Base-by-base conservation (phyloP, 768 basidiomycete genomes). In the Suillus fuscotomentosus region DNA sequence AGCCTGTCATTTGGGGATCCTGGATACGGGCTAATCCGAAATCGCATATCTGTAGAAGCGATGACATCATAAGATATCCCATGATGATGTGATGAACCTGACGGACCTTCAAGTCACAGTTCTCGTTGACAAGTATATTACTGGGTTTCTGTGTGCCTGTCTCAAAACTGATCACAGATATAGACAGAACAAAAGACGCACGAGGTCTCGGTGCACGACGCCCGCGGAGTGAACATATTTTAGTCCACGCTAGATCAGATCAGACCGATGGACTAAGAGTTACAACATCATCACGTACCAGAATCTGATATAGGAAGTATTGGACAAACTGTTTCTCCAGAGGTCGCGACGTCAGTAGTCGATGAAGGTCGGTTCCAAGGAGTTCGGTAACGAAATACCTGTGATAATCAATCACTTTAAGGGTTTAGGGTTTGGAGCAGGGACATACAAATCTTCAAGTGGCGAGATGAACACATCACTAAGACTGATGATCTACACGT, bases 151-250 rank as follows among this genome's bases (percentile, higher is more conserved):
- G 71, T 60, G 54, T 39, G 22, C 36, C 17, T 15, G 45, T 66
- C 17, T 50, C 8, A n/a, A 36, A 60, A 50, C 41, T 31, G 41
- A 24, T 62, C 51, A 4, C 7, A 10, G 5, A 27, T 15, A 5
- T 3, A 64, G 63, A 20, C 5, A 50, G 39, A 24, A 61, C 47
- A 36, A 59, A 36, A 22, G 27, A 77, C 89, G 65, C 67, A 92
- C 92, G 67, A 99, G 83, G 80, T 99, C 97, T 60, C 97, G 90
- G 78, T 99, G 97, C 47, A 99, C 95, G 61, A 99, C 97, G 64
- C 97, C 97, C 7, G 97, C 97, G 31, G 97, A 99, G 78, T 99
- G 97, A 20, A 99, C 97, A 74, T 99, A 99, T 88, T 99, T 99
- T 57, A 99, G 84, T 61, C 97, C 97, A 47, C 97, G 94, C 94